Percentiles rank a stretch among this genome's conserved stretches.
phyloP scores from a whole-genome alignment of 192 early-diverging fungal genomes.

The Coemansia sp. region DNA sequence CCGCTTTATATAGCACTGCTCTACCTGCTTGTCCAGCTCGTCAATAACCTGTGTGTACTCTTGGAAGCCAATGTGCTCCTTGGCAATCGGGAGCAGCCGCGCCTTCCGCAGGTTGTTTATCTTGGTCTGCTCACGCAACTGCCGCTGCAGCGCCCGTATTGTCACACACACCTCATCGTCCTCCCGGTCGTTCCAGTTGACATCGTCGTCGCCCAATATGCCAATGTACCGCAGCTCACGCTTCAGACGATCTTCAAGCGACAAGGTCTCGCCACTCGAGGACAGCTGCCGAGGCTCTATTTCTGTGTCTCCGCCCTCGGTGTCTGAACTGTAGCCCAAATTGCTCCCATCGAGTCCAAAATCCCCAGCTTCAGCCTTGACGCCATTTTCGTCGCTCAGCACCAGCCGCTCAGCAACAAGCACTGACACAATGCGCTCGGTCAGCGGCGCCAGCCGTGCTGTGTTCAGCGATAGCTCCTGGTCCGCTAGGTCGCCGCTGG shows the following conservation, averaged over 20 bases:
- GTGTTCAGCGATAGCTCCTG: slow-evolving; percentile 60
- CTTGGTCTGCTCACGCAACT: slow-evolving; percentile 67
- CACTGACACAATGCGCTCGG: slow-evolving; percentile 72
- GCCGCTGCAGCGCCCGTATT: slow-evolving; percentile 64
- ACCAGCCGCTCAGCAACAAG: slow-evolving; percentile 67
- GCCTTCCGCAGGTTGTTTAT: slow-evolving; percentile 69
- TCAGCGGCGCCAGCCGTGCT: slow-evolving; percentile 66
- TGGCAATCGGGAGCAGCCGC: slow-evolving; percentile 64
- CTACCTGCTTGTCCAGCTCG: slow-evolving; percentile 85
- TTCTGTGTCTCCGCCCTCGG: slow-evolving; percentile 12
- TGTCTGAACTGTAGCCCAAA: slow-evolving; percentile 8
- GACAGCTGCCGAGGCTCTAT: slow-evolving; percentile 13
- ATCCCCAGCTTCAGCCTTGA: neutral
- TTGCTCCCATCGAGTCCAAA: neutral
- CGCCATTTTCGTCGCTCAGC: slow-evolving; percentile 5
- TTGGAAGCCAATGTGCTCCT: slow-evolving; percentile 75
- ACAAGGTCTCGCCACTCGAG: slow-evolving; percentile 55
- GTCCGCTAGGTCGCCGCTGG: slow-evolving; percentile 34
- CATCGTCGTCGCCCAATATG: slow-evolving; percentile 74
- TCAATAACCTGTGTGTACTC: slow-evolving; percentile 87
- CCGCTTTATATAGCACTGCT: slow-evolving; percentile 81
- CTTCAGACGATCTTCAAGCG: slow-evolving; percentile 80
- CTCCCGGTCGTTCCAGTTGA: slow-evolving; percentile 67
- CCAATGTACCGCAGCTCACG: slow-evolving; percentile 83
- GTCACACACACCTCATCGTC: slow-evolving; percentile 74